Percentiles rank a stretch among this genome's conserved stretches.
phyloP scores from a whole-genome alignment of 768 basidiomycete species.

The Mycena amicta region DNA sequence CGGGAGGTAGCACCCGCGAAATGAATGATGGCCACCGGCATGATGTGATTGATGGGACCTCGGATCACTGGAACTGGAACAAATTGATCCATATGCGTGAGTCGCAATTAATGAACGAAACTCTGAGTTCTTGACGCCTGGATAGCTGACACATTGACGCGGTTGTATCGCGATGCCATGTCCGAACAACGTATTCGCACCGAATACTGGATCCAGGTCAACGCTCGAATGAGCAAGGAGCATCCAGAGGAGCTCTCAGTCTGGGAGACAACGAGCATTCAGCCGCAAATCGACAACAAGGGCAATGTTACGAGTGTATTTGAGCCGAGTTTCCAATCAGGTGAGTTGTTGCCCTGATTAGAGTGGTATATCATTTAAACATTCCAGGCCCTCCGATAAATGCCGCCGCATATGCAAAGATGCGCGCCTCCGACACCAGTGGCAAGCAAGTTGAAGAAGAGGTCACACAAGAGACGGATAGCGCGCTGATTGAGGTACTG shows the following conservation, averaged over 20 bases:
- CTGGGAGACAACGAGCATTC: neutral
- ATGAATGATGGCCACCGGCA: slow-evolving; percentile 24
- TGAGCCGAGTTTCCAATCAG: neutral
- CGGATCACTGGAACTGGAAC: slow-evolving; percentile 17
- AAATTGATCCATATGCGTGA: slow-evolving; percentile 9
- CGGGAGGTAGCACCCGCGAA: slow-evolving; percentile 13
- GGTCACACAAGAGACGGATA: neutral
- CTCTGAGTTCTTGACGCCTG: no score
- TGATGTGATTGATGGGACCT: slow-evolving; percentile 14
- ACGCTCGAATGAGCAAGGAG: neutral
- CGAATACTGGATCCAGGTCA: neutral
- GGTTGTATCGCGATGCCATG: no score
- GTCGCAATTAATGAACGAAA: neutral
- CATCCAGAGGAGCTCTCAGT: neutral
- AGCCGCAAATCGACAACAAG: neutral
- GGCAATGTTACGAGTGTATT: slow-evolving; percentile 2
- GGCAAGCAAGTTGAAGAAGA: slow-evolving; percentile 1
- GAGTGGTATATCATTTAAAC: neutral
- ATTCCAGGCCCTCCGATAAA: slow-evolving; percentile 10
- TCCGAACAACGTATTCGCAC: no score
- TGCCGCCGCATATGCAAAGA: slow-evolving; percentile 4
- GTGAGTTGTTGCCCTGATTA: neutral
- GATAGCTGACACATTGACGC: no score
- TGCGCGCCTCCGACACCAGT: slow-evolving; percentile 1
- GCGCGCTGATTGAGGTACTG: neutral